Conservation (phyloP, 108 stramenopile genomes). For the Pseudonitzschia pungens region DNA sequence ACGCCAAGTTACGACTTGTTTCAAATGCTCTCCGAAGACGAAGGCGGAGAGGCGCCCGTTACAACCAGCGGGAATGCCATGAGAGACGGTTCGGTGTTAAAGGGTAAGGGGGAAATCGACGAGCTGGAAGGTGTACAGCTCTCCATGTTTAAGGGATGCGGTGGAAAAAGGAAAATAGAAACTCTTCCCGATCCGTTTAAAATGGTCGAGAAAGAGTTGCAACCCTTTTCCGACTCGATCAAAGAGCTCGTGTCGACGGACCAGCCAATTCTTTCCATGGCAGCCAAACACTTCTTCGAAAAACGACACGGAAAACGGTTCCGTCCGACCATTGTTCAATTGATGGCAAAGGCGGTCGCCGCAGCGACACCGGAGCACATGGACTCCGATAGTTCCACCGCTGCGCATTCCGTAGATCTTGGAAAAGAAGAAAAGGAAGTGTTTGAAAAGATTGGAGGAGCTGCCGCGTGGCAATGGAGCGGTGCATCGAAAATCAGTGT, state of each 20-base stretch:
- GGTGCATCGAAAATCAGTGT: conserved; percentile 75
- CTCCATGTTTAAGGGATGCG: conserved; percentile 54
- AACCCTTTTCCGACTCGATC: conserved; percentile 93
- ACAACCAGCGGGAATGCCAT: conserved; percentile 66
- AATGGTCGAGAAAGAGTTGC: conserved; percentile 89
- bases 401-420: conserved; percentile 9
- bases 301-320: conserved; percentile 96
- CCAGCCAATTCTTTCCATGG: conserved; percentile 96
- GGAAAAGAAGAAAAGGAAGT: conserved; percentile 13
- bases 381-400: conserved; percentile 11
- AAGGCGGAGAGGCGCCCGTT: conserved; percentile 68
- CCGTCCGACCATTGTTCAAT: conserved; percentile 93
- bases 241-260: conserved; percentile 96
- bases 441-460: conserved; percentile 40
- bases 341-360: conserved; percentile 88
- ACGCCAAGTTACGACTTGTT: conserved; percentile 83
- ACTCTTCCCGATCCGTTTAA: conserved; percentile 83
- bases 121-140: conserved; percentile 59
- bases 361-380: conserved; percentile 58
- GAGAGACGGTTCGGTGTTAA: conserved; percentile 55
- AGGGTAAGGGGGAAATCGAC: conserved; percentile 47
- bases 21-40: conserved; percentile 68
- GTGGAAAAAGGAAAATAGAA: conserved; percentile 63
- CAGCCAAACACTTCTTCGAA: conserved; percentile 98
- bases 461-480: conserved; percentile 61